Evolutionary conservation across 1,284 basidiomycete species (phyloP).

Genomic region (Sphagnurus paluster): DNA sequence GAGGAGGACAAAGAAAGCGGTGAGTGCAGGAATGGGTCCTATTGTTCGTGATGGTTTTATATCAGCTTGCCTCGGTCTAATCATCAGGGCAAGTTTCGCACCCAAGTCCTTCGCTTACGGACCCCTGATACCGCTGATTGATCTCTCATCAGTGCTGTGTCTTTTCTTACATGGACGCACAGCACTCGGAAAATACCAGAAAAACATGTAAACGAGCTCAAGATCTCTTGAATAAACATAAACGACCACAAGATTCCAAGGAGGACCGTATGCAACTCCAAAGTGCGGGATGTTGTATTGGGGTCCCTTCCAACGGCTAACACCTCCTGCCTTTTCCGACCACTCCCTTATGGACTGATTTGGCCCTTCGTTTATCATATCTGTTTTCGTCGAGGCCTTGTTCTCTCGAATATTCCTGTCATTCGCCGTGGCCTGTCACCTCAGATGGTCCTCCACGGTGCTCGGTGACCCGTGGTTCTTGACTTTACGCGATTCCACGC

Average conservation of each 20-base stretch:
- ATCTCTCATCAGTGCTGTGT: neutral
- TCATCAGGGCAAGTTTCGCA: constrained; percentile 3
- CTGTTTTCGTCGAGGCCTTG: constrained; percentile 5
- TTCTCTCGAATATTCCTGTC: constrained; percentile 2
- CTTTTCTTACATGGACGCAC: neutral
- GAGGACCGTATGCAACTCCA: neutral
- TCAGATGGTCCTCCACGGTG: constrained; percentile 2
- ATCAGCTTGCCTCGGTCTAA: constrained; percentile 6
- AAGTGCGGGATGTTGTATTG: neutral
- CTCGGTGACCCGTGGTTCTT: neutral
- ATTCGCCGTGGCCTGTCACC: neutral
- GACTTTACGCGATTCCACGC: too few species aligned
- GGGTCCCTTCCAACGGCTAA: constrained; percentile 3
- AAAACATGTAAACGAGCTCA: too few species aligned
- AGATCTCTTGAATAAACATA: neutral
- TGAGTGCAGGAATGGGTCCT: constrained; percentile 7
- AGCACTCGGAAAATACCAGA: too few species aligned
- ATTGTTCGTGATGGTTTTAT: constrained; percentile 22
- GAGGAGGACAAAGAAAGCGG: constrained; percentile 19
- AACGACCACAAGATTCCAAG: neutral
- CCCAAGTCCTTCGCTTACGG: constrained; percentile 4
- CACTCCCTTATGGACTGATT: constrained; percentile 19
- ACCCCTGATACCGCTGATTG: constrained; percentile 12
- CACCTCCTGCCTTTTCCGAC: constrained; percentile 15
- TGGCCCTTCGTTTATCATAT: constrained; percentile 20